Evolutionary conservation across 2,329 filamentous ascomycete species (phyloP), one percentile per base, ranked within the genome.

Genomic region (Pestalotiopsis sp.): DNA sequence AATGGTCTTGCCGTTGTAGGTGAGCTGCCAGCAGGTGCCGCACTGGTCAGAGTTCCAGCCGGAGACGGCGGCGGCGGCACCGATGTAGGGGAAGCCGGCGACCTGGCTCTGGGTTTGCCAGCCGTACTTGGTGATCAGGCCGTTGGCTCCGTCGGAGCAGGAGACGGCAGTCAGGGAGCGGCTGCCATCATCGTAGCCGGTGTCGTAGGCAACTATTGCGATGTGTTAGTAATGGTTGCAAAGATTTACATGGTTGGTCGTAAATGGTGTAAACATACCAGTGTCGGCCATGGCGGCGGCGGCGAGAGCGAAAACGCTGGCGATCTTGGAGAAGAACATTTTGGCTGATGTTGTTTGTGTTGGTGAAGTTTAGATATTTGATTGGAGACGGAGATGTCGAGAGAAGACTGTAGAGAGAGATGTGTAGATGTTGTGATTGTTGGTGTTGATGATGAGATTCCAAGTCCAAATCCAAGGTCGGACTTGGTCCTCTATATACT

Each of bases 131-230:
- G 86, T 89, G 71, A 88, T 87, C 70, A 93, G 85, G 68, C 91
- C 91, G 80, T 93, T 91, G 70, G 71, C 61, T 67, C 91, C 91
- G 76, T 93, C 89, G 40, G 89, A 91, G 86, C 91, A 94, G 70
- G 90, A 78, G 59, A 94, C 85, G 4, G 76, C 78, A 41, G 80
- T 83, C 67, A 95, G 78, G 59, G 87, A 83, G 68, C 89, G 86
- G 69, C 73, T 72, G 60, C 78, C 78, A 71, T 91, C 82, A 76
- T 95, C 92, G 82, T 93, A 96, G 76, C 86, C 89, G 23, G 82
- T 81, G 81, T 95, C 92, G 80, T 91, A 95, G 72, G 90, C 91
- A 75, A 94, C 91, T 79, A 76, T 79, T 65, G 82, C 31, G 74
- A 73, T 6, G 66, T 69, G 72, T 76, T 71, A 74, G 68, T 59